Evolutionary conservation across 345 rosid genomes (phyloP).

Genomic region (Raphanus raphanistrum): DNA sequence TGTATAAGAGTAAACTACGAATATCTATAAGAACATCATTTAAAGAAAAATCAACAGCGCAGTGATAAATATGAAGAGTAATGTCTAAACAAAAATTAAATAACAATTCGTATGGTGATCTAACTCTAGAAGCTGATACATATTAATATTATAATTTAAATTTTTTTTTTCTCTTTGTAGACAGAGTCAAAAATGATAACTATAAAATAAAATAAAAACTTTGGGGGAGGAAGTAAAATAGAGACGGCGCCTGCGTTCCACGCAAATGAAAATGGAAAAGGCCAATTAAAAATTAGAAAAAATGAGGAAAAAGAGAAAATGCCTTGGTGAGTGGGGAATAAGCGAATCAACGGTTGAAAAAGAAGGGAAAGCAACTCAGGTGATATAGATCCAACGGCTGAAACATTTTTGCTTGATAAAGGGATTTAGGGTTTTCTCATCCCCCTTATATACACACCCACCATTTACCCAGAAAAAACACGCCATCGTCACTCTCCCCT

Average conservation of each 20-base stretch:
- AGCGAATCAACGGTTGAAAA: conserved; percentile 32
- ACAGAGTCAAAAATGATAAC: background rate
- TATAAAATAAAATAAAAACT: background rate
- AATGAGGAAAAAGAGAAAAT: background rate
- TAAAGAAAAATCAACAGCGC: background rate
- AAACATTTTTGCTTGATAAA: conserved; percentile 19
- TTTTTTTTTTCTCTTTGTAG: no score
- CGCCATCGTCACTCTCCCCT: background rate
- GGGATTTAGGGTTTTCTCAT: conserved; percentile 29
- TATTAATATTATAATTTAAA: background rate
- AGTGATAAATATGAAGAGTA: background rate
- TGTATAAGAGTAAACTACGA: background rate
- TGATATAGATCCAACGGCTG: conserved; percentile 23
- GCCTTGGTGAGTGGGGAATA: conserved; percentile 27
- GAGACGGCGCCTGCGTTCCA: conserved; percentile 11
- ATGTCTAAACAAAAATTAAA: background rate
- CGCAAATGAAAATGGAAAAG: conserved; percentile 8
- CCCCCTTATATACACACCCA: conserved; percentile 6
- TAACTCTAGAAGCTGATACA: background rate
- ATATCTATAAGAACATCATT: background rate
- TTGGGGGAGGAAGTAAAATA: background rate
- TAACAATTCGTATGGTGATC: background rate
- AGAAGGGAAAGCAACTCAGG: conserved; percentile 2
- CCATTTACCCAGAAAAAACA: background rate
- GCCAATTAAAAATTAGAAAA: background rate